These are phyloP conservation scores for Pseudocohnilembus persalinus DNA, from an alignment of 169 alveolate genomes.

Conservation along the genomic window DNA sequence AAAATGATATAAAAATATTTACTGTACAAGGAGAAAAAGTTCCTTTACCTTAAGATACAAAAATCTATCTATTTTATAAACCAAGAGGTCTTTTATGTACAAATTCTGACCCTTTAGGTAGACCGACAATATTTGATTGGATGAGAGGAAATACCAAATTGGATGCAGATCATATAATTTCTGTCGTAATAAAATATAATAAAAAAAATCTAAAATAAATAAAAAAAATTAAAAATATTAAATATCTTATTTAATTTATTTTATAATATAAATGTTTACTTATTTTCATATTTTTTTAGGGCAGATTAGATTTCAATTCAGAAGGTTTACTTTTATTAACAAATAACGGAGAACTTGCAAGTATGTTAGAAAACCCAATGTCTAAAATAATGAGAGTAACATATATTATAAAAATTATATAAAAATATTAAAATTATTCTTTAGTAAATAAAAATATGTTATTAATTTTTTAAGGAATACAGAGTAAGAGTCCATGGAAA, in stretches of 20 bases:
- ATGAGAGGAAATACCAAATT: conserved; percentile 17
- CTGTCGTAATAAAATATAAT: no score
- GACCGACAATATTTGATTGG: conserved; percentile 36
- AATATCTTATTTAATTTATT: not conserved
- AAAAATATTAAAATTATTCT: no score
- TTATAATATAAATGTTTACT: not conserved
- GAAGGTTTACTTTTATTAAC: conserved; percentile 41
- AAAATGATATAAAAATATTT: conserved; percentile 36
- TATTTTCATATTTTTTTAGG: not conserved
- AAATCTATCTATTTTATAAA: conserved; percentile 41
- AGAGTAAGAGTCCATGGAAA: conserved; percentile 47
- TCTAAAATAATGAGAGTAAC: conserved; percentile 9
- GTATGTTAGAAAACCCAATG: conserved; percentile 31
- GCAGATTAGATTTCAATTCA: conserved; percentile 40
- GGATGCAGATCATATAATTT: conserved; percentile 28
- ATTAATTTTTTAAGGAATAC: conserved; percentile 6
- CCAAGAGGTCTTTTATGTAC: conserved; percentile 46
- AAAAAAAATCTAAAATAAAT: no score
- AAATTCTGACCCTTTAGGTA: conserved; percentile 34
- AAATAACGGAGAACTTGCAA: conserved; percentile 38
- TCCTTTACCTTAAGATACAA: conserved; percentile 34
- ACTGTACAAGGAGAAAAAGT: conserved; percentile 41
- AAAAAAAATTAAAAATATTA: no score
- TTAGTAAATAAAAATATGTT: no score
- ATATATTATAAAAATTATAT: no score